Evolutionary conservation across 768 basidiomycete species (phyloP), one percentile per base, ranked within the genome.

Genomic region (Sarcodon sp.): DNA sequence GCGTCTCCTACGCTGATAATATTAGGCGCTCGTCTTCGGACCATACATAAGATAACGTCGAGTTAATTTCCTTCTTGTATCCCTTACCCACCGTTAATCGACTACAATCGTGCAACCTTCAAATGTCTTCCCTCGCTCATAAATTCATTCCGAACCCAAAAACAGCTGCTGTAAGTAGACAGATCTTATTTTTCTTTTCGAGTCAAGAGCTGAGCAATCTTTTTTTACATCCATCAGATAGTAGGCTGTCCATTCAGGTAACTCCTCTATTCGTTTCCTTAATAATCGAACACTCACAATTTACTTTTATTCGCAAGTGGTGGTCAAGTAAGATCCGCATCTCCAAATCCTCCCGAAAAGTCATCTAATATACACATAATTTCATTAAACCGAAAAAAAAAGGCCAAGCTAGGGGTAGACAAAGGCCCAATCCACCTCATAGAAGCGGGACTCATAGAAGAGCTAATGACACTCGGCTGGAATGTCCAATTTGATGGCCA

Each of bases 181-280:
- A 15, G 18, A 4, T 41, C 6, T 36, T 10, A 15, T 39, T 47
- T 33, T n/a, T n/a, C n/a, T n/a, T 48, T 33, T 33, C n/a, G 10
- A 38, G 44, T 41, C 38, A 33, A 31, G 47, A 31, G 11, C 47
- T 45, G 18, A 27, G 4, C 21, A 27, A 44, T 32, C 35, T 43
- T 49, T 35, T 12, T 36, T 33, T 34, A 18, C 50, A 32, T 47
- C 35, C 35, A 44, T 35, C 52, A 92, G 84, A 87, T 98, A 57
- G 82, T 98, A 31, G 91, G 89, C 27, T 96, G 92, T 67, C 93
- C 93, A 12, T 96, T 96, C 75, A 90, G 87, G 91, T 89, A 57
- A 61, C 78, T 68, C 53, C 41, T 39, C 35, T 43, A 49, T 47
- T 31, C 36, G 46, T 43, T 46, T 35, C 48, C 27, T 16, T 8